Conservation (phyloP, 1,139 yeast genomes). For the Geotrichum carabidarum region DNA sequence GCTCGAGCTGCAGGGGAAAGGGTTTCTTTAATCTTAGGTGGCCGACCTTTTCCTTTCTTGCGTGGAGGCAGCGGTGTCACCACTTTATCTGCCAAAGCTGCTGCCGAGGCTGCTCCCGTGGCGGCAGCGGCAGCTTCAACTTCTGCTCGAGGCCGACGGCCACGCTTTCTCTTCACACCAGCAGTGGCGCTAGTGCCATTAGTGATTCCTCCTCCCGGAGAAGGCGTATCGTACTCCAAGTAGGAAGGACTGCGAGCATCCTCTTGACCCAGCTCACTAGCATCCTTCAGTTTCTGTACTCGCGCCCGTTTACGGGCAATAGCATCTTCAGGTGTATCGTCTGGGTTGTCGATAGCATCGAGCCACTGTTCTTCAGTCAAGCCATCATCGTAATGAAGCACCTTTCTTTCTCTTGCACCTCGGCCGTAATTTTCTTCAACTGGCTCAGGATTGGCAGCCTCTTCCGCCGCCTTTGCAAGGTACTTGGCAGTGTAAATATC, state of each 20-base stretch:
- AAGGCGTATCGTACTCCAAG: conserved; percentile 8
- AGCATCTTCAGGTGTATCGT: conserved; percentile 64
- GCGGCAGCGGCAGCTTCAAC: conserved; percentile 27
- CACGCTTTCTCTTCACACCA: conserved; percentile 23
- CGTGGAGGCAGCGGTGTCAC: conserved; percentile 26
- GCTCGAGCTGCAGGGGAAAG: conserved; percentile 38
- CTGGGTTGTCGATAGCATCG: conserved; percentile 65
- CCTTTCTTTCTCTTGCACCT: conserved; percentile 77
- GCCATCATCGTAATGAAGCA: conserved; percentile 83
- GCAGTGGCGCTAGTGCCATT: conserved; percentile 6
- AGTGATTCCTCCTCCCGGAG: conserved; percentile 10
- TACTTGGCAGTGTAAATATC: conserved; percentile 72
- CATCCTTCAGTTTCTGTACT: conserved; percentile 31
- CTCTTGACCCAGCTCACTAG: conserved; percentile 5
- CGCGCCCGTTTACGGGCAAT: conserved; percentile 55
- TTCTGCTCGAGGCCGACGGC: conserved; percentile 22
- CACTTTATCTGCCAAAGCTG: conserved; percentile 13
- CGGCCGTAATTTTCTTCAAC: conserved; percentile 49
- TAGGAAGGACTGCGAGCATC: conserved; percentile 8
- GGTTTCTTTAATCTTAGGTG: conserved; percentile 39
- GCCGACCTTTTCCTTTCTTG: conserved; percentile 37
- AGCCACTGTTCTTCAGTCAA: conserved; percentile 94
- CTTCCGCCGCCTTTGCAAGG: conserved; percentile 28
- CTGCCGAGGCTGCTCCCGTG: conserved; percentile 17
- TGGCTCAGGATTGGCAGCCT: conserved; percentile 29